phyloP scores from a whole-genome alignment of 2,329 filamentous ascomycete genomes.

The Lachnum nothofagi region DNA sequence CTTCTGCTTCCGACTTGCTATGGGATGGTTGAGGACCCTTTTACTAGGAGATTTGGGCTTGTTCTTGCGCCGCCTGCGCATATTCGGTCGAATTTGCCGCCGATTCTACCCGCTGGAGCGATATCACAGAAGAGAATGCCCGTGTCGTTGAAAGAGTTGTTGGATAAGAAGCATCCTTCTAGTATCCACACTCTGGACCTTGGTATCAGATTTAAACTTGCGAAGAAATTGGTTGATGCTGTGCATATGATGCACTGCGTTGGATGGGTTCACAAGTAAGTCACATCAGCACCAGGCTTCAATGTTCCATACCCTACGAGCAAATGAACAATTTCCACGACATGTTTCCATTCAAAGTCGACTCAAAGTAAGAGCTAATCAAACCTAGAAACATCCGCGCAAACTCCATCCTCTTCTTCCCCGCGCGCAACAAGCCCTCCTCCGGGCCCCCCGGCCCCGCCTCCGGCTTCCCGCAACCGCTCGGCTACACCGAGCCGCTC shows the following conservation, averaged over 20 bases:
- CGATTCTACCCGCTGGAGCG: conserved; percentile 23
- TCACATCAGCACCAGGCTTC: too few relatives aligned
- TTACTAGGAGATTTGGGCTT: conserved; percentile 19
- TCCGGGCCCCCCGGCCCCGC: conserved; percentile 34
- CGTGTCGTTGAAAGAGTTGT: conserved; percentile 20
- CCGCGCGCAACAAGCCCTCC: conserved; percentile 33
- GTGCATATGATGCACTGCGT: conserved; percentile 36
- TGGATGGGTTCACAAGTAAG: conserved; percentile 44
- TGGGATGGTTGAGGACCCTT: conserved; percentile 25
- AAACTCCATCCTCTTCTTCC: conserved; percentile 41
- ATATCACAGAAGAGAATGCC: conserved; percentile 28
- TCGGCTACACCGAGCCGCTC: conserved; percentile 30
- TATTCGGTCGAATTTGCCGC: conserved; percentile 23
- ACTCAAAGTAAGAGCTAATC: too few relatives aligned
- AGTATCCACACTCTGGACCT: conserved; percentile 35
- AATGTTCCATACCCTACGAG: too few relatives aligned
- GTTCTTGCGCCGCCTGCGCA: conserved; percentile 26
- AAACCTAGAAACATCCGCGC: conserved; percentile 34
- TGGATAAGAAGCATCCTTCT: conserved; percentile 23
- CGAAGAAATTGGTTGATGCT: conserved; percentile 40
- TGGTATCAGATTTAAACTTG: conserved; percentile 40
- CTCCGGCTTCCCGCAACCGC: conserved; percentile 26
- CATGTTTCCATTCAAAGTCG: too few relatives aligned
- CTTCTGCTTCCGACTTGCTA: conserved; percentile 26
- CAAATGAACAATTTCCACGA: too few relatives aligned